Percentiles rank a stretch among this genome's conserved stretches.
phyloP scores from a whole-genome alignment of 192 early-diverging fungal genomes.

The Kappamyces sp. region DNA sequence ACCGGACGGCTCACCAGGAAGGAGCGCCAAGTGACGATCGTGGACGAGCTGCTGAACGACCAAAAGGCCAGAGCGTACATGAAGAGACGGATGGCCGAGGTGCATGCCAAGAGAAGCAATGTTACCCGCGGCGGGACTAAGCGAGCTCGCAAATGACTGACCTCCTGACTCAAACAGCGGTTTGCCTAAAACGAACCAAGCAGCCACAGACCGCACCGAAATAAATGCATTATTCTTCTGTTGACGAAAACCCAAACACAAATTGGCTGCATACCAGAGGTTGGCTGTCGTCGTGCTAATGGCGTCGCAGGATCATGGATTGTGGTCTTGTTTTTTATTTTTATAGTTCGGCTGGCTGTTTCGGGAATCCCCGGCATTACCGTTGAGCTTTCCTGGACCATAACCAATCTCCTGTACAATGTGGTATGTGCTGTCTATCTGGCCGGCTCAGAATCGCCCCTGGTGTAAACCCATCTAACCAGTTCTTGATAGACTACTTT shows the following conservation, averaged over 20 bases:
- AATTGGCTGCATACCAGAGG: conserved; percentile 37
- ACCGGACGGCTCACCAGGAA: conserved; percentile 70
- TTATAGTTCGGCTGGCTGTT: conserved; percentile 69
- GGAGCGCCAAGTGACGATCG: conserved; percentile 76
- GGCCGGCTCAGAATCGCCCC: background rate
- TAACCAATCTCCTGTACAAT: conserved; percentile 90
- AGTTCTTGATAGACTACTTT: conserved; percentile 67
- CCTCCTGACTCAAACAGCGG: no score
- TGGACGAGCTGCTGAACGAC: conserved; percentile 84
- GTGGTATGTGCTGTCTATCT: conserved; percentile 48
- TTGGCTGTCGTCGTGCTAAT: background rate
- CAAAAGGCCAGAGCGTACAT: conserved; percentile 67
- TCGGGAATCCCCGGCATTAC: conserved; percentile 85
- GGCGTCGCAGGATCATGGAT: conserved; percentile 78
- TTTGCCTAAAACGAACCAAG: no score
- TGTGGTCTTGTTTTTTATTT: conserved; percentile 78
- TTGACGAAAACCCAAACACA: conserved; percentile 34
- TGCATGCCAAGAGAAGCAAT: conserved; percentile 45
- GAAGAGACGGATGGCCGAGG: conserved; percentile 80
- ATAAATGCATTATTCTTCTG: background rate
- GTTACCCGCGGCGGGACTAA: conserved; percentile 3
- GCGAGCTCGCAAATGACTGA: no score
- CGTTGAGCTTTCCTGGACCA: conserved; percentile 90
- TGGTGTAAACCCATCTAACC: background rate
- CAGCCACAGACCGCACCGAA: background rate